Percentiles rank a stretch among this genome's conserved stretches.
phyloP scores from a whole-genome alignment of 306 rosid genomes.

The Castanopsis chinensis region DNA sequence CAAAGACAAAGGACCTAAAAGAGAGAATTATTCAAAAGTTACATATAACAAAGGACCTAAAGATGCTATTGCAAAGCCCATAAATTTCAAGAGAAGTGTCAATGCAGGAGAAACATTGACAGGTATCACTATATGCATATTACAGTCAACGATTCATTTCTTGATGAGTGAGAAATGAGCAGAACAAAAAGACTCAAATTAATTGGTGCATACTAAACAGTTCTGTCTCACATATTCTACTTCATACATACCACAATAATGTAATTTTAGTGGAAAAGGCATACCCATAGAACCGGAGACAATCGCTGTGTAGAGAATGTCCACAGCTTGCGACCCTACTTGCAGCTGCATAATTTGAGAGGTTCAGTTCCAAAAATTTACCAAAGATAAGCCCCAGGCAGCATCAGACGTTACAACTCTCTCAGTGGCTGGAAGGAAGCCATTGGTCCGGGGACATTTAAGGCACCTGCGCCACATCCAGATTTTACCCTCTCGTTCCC shows the following conservation, averaged over 20 bases:
- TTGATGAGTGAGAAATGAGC: neutral
- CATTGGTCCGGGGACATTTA: conserved; percentile 72
- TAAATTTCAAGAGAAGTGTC: neutral
- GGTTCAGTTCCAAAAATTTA: conserved; percentile 84
- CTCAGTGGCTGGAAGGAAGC: conserved; percentile 83
- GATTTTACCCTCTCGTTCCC: conserved; percentile 77
- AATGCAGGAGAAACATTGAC: neutral
- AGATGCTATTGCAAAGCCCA: neutral
- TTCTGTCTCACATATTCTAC: neutral
- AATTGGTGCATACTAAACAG: neutral
- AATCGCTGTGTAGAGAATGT: conserved; percentile 86
- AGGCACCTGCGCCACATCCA: conserved; percentile 98
- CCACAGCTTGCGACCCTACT: conserved; percentile 93
- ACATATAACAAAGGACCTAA: neutral
- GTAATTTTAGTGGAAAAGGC: conserved; percentile 13
- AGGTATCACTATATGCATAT: neutral
- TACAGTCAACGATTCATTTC: neutral
- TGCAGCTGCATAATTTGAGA: conserved; percentile 92
- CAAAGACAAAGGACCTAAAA: neutral
- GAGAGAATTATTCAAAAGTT: neutral
- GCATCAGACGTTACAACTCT: conserved; percentile 89
- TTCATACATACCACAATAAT: conserved; percentile 11
- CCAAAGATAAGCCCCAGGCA: conserved; percentile 93
- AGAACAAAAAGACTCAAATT: conserved; percentile 13
- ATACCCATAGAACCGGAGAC: conserved; percentile 90